phyloP scores from a whole-genome alignment of 306 rosid genomes.

The Lupinus albus region DNA sequence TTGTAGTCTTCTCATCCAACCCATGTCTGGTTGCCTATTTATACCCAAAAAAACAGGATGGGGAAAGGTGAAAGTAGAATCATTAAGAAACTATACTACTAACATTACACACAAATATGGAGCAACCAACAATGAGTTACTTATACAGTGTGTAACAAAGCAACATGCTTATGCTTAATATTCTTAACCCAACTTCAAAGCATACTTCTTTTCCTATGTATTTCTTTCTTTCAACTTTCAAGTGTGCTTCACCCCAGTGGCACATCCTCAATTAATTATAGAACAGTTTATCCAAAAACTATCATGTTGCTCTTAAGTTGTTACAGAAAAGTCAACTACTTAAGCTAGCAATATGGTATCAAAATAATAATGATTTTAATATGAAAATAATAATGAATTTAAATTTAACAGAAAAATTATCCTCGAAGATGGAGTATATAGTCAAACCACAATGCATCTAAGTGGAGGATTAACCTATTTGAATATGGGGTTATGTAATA shows the following conservation, averaged over 20 bases:
- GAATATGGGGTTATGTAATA: no score
- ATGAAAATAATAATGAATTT: slow-evolving; percentile 6
- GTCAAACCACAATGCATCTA: slow-evolving; percentile 24
- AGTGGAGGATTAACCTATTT: no score
- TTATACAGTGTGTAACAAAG: slow-evolving; percentile 14
- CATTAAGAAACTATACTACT: slow-evolving; percentile 14
- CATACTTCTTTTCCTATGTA: slow-evolving; percentile 13
- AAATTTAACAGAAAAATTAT: slow-evolving; percentile 6
- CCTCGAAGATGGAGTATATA: slow-evolving; percentile 24
- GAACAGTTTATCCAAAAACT: slow-evolving; percentile 23
- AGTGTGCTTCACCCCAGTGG: slow-evolving; percentile 30
- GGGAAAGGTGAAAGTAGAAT: slow-evolving; percentile 20
- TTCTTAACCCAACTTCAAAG: slow-evolving; percentile 30
- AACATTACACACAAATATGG: slow-evolving; percentile 5
- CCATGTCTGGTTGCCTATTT: slow-evolving; percentile 88
- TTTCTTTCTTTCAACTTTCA: slow-evolving; percentile 15
- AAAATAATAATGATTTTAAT: slow-evolving; percentile 14
- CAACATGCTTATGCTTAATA: slow-evolving; percentile 12
- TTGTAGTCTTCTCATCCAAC: slow-evolving; percentile 91
- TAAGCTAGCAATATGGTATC: slow-evolving; percentile 27
- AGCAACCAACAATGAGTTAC: slow-evolving; percentile 19
- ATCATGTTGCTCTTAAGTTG: slow-evolving; percentile 12
- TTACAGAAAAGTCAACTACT: not conserved
- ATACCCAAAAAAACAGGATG: slow-evolving; percentile 40
- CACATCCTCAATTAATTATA: slow-evolving; percentile 16